Conservation (phyloP, 2,329 filamentous ascomycete species). For the Tolypocladium guangdongense region DNA sequence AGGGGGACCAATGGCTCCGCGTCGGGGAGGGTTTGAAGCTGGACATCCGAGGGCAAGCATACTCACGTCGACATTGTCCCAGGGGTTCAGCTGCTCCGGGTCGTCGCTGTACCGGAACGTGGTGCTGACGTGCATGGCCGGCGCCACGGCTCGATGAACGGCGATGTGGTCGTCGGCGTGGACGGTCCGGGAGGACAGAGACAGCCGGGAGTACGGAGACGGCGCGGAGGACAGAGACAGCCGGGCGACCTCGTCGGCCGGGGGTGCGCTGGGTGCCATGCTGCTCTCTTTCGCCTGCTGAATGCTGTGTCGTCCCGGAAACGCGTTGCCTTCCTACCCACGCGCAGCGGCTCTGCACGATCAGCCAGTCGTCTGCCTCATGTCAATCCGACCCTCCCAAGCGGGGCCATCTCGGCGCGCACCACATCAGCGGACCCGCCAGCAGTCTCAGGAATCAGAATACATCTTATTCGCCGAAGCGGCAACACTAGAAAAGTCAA, state of each 20-base stretch:
- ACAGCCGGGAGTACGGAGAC: constrained; percentile 36
- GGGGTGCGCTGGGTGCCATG: neutral
- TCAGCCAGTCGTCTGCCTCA: neutral
- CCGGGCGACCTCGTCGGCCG: constrained; percentile 7
- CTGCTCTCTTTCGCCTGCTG: neutral
- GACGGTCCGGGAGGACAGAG: constrained; percentile 60
- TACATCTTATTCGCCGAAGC: no score
- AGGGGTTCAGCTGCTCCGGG: constrained; percentile 48
- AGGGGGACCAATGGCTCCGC: no score
- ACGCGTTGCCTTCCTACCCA: neutral
- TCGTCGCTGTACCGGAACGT: constrained; percentile 75
- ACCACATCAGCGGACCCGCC: neutral
- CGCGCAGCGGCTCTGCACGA: neutral
- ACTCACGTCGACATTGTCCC: constrained; percentile 46
- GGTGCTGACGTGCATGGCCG: constrained; percentile 81
- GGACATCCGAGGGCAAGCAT: neutral
- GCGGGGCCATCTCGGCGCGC: neutral
- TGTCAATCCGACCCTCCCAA: neutral
- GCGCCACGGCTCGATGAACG: constrained; percentile 67
- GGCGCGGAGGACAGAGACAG: constrained; percentile 41
- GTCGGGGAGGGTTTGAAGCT: no score
- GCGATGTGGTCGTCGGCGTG: constrained; percentile 76
- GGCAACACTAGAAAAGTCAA: neutral
- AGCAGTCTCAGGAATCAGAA: no score
- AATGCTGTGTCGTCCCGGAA: neutral